phyloP scores from a whole-genome alignment of 2,329 filamentous ascomycete genomes.

The Magnaporthiopsis rhizophila region DNA sequence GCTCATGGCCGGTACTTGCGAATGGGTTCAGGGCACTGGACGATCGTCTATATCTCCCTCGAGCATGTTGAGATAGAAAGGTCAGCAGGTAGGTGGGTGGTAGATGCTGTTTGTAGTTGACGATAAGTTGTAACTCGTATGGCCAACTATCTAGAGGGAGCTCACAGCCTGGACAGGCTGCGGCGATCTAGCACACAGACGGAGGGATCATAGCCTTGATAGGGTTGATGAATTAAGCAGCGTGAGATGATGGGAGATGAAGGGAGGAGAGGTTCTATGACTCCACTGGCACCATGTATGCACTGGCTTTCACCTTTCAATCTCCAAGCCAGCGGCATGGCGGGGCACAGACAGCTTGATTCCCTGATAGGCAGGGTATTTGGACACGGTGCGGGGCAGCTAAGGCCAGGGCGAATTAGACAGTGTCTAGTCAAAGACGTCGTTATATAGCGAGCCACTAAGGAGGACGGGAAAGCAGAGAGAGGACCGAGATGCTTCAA shows the following conservation, averaged over 20 bases:
- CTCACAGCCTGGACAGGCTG: constrained; percentile 45
- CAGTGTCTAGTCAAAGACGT: neutral
- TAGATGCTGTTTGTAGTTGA: no score
- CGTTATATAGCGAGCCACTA: no score
- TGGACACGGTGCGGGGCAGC: neutral
- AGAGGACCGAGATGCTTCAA: no score
- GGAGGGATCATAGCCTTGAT: constrained; percentile 31
- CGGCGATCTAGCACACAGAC: constrained; percentile 34
- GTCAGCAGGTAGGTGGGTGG: no score
- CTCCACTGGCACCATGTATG: neutral
- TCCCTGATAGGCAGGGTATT: neutral
- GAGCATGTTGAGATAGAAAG: no score
- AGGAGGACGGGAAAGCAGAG: no score
- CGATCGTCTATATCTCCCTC: neutral
- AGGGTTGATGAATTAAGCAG: neutral
- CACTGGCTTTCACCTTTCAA: neutral
- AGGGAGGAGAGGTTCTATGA: neutral
- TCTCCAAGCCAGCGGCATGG: neutral
- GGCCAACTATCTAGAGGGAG: constrained; percentile 19
- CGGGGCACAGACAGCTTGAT: neutral
- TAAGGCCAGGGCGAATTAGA: neutral
- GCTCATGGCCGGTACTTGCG: neutral
- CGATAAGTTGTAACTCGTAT: no score
- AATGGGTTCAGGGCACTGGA: neutral
- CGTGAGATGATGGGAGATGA: neutral